Percentiles rank a stretch among this genome's conserved stretches.
Evolutionary conservation across 495 filamentous ascomycete species (phyloP).

Genomic region (Podospora australis): DNA sequence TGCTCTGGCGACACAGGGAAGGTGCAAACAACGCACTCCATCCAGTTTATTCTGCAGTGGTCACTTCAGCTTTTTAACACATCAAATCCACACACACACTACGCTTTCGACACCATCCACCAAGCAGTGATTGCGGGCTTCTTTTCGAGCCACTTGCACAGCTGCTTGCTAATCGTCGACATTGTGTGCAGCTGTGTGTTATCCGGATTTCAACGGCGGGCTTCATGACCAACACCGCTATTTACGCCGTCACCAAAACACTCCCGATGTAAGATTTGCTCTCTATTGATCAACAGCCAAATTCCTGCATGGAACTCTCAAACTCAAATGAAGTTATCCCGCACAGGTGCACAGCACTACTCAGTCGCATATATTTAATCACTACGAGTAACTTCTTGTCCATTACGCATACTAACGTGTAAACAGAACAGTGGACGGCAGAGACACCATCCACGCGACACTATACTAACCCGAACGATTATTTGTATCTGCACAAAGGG

Average conservation of each 20-base stretch:
- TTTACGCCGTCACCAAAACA: too few species aligned
- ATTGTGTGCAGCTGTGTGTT: not conserved
- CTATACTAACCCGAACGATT: too few species aligned
- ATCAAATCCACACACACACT: conserved; percentile 3
- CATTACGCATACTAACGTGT: not conserved
- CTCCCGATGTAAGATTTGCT: too few species aligned
- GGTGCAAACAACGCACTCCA: conserved; percentile 5
- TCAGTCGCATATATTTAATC: too few species aligned
- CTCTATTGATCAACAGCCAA: too few species aligned
- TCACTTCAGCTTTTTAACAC: conserved; percentile 10
- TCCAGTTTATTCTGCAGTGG: conserved; percentile 8
- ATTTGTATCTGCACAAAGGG: too few species aligned
- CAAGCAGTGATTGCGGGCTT: not conserved
- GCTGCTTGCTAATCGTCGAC: not conserved
- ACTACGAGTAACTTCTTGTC: too few species aligned
- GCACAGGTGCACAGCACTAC: too few species aligned
- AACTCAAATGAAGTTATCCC: too few species aligned
- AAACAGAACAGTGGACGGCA: conserved; percentile 1
- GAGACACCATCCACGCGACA: not conserved
- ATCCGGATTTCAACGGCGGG: too few species aligned
- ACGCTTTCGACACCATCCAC: not conserved
- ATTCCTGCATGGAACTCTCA: too few species aligned
- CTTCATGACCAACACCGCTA: too few species aligned
- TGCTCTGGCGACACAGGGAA: conserved; percentile 7
- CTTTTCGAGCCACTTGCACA: not conserved